Percentiles rank a stretch among this genome's conserved stretches.
phyloP scores from a whole-genome alignment of 192 early-diverging fungal species.

The Coemansia pectinata region DNA sequence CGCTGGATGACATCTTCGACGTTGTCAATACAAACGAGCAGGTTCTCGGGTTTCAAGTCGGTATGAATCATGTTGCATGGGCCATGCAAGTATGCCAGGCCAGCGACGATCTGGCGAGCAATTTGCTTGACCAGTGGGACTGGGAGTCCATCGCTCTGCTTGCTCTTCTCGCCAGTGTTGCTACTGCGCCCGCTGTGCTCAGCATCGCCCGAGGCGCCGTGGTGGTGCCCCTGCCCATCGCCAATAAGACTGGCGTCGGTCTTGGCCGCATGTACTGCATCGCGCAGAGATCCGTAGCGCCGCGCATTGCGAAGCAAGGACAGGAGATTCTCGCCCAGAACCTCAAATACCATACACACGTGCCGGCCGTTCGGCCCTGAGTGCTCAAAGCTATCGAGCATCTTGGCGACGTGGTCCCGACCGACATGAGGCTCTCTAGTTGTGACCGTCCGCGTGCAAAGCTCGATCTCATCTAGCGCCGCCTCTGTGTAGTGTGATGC shows the following conservation, averaged over 20 bases:
- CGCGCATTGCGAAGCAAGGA: constrained; percentile 74
- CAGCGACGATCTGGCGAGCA: constrained; percentile 85
- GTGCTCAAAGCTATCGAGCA: constrained; percentile 92
- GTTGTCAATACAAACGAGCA: constrained; percentile 88
- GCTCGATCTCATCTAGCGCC: constrained; percentile 93
- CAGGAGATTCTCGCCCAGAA: constrained; percentile 92
- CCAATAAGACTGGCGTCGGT: constrained; percentile 23
- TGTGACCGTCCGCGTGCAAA: constrained; percentile 78
- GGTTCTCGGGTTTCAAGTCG: constrained; percentile 97
- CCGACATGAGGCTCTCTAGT: constrained; percentile 41
- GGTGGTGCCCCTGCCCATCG: constrained; percentile 6
- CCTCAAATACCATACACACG: constrained; percentile 98
- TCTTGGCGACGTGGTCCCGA: constrained; percentile 70
- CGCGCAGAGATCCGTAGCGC: constrained; percentile 41
- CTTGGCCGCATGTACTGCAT: constrained; percentile 24
- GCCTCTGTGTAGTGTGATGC: constrained; percentile 95
- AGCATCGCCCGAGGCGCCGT: neutral
- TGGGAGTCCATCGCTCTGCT: constrained; percentile 70
- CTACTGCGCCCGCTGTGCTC: constrained; percentile 12
- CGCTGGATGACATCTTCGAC: constrained; percentile 74
- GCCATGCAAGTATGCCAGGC: constrained; percentile 91
- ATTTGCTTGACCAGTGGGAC: constrained; percentile 86
- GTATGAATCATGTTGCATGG: constrained; percentile 98
- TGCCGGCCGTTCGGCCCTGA: constrained; percentile 87
- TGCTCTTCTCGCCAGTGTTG: constrained; percentile 19